These are phyloP conservation scores for Paecilomyces sp. DNA, from an alignment of 2,329 filamentous ascomycete genomes.

Conservation along the genomic window DNA sequence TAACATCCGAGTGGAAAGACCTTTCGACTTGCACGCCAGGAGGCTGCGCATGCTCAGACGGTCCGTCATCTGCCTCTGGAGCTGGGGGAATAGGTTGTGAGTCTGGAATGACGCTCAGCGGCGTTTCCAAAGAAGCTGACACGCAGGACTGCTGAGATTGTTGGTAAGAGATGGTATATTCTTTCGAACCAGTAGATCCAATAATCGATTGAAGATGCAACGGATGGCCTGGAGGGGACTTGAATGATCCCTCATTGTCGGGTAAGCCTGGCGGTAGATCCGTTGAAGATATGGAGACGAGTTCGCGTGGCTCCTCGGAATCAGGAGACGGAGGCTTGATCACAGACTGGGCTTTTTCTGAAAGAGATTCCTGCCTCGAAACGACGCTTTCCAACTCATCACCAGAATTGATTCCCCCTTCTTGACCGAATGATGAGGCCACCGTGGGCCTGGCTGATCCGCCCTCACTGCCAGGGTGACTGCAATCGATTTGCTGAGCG, in stretches of 20 bases:
- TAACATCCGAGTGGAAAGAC: conserved; percentile 3
- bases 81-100: conserved; percentile 23
- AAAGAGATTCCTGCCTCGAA: background rate
- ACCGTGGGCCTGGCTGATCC: background rate
- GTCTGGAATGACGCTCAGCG: conserved; percentile 33
- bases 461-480: background rate
- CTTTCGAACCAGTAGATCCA: background rate
- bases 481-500: background rate
- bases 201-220: background rate
- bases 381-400: conserved; percentile 5
- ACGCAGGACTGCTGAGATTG: background rate
- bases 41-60: background rate
- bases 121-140: conserved; percentile 22
- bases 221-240: background rate
- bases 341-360: background rate
- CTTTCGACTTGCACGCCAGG: conserved; percentile 8
- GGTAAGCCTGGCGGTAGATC: background rate
- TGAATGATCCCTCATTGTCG: background rate
- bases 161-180: background rate
- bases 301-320: background rate
- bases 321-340: background rate
- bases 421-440: background rate
- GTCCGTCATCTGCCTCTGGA: conserved; percentile 2
- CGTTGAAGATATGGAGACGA: background rate
- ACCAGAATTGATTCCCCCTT: conserved; percentile 3